Base-by-base conservation (phyloP, 345 rosid genomes). In the Pugionium cornutum region DNA sequence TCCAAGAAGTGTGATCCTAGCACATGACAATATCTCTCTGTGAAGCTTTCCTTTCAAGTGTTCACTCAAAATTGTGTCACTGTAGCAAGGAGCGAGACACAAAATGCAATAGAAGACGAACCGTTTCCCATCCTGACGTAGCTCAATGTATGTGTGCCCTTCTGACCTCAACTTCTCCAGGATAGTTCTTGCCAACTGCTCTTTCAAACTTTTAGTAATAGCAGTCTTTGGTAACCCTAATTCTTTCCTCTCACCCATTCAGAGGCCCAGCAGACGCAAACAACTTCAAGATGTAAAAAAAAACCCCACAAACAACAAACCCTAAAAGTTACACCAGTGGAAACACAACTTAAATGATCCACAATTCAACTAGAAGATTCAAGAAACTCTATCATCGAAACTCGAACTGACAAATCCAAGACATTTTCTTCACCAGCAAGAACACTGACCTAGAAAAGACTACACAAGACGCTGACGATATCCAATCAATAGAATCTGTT, bases 41-140 rank as follows among this genome's bases (percentile, higher is more conserved):
- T 90, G 97, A 75, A 85, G 92, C 49, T 69, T 85, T 2, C 99
- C 99, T 39, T 73, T 84, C 76, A 94, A 77, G 76, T 94, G 97
- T 58, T 78, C 89, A 63, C 76, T 77, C 88, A 94, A 72, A 54
- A 86, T 83, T 0, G 86, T 27, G 61, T 88, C 95, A 74, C 89
- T 83, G 53, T 88, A 86, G 65, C 97, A 94, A 0, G 89, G 96
- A 7, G 95, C 79, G 18, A 85, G 96, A 57, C 99, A 88, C 84
- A 90, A 51, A 56, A 87, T 83, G 77, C 97, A 90, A 77, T 90
- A 94, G 83, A 86, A 94, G 8, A 94, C 72, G 47, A 78, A 82
- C 28, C 83, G 70, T 73, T 84, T 90, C 34, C 91, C 87, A 74
- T 94, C 91, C 65, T 86, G 80, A 4, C 92, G 97, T 61, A 88